Base-by-base conservation (phyloP, 805 yeast genomes). In the Scheffersomyces coipomensis region DNA sequence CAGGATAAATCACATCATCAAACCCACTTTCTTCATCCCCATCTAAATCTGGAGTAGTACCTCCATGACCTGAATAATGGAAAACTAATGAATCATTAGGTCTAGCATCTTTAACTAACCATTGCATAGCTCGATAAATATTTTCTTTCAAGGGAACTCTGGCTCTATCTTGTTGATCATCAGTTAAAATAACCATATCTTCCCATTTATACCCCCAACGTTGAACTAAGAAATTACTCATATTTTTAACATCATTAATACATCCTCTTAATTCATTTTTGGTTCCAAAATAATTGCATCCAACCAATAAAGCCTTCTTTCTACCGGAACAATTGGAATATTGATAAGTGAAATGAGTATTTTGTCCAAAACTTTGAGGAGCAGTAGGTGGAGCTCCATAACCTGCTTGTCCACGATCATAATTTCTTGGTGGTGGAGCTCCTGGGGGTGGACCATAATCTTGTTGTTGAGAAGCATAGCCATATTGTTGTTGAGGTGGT, bases 61-160 rank as follows among this genome's bases (percentile, higher is more conserved):
- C 71, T 13, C 71, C 71, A 45, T 65, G 71, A n/a, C 71, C 71
- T 6, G 64, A 56, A 38, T 62, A 65, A 43, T 64, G 70, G 53
- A 65, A 64, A 29, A 64, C 64, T 35, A 65, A 54, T 29, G 71
- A 64, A 38, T 64, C 69, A 44, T 64, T 60, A 6, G 71, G 71
- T 25, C 58, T 45, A 12, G 71, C 71, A 34, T 61, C 68, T 37
- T 49, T 52, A 12, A 62, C 66, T 32, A 65, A 46, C 71, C 71
- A 65, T 43, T 60, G 60, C 69, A 65, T 65, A n/a, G 64, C 71
- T 23, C 68, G 47, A 22, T 59, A 38, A 19, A 65, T 56, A 44
- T 65, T 65, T n/a, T 52, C 62, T 34, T 50, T 52, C 23, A 61
- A 55, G 2, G 71, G 71, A 15, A 64, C 47, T 29, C 67, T 51